Percentiles rank a stretch among this genome's conserved stretches.
phyloP scores from a whole-genome alignment of 2,329 filamentous ascomycete species.

The Penicillium olsonii region DNA sequence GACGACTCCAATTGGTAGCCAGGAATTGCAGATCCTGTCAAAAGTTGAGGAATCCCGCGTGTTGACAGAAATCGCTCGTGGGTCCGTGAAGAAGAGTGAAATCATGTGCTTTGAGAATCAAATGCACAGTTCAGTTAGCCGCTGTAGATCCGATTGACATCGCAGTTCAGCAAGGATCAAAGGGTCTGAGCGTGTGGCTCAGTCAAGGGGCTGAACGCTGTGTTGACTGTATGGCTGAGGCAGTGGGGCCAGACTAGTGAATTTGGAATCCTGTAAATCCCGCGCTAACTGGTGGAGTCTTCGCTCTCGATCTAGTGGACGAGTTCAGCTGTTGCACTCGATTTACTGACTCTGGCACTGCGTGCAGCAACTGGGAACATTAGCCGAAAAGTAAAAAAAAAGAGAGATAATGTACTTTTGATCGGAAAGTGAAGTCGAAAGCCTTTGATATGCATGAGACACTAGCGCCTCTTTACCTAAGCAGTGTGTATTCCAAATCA shows the following conservation, averaged over 20 bases:
- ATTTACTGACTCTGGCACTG: too few relatives aligned
- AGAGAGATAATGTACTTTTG: not conserved
- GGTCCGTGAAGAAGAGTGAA: not conserved
- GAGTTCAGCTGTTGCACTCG: not conserved
- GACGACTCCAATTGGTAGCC: not conserved
- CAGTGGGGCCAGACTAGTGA: not conserved
- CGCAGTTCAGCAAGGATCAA: not conserved
- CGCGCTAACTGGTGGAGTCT: constrained; percentile 8
- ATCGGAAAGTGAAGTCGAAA: not conserved
- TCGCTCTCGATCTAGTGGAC: not conserved
- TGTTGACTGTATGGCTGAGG: too few relatives aligned
- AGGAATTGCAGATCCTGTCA: not conserved
- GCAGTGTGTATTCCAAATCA: constrained; percentile 16
- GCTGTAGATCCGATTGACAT: constrained; percentile 6
- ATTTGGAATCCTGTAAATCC: not conserved
- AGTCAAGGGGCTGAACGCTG: constrained; percentile 8
- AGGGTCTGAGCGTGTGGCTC: constrained; percentile 22
- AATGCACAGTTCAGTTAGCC: not conserved
- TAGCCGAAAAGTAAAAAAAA: too few relatives aligned
- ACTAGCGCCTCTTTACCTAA: constrained; percentile 17
- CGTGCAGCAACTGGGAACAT: too few relatives aligned
- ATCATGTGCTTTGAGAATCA: not conserved
- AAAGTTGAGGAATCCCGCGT: not conserved
- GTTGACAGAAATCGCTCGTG: not conserved
- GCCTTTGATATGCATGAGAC: not conserved